Base-by-base conservation (phyloP, 2,329 filamentous ascomycete species). In the Diplocarpon rosae region DNA sequence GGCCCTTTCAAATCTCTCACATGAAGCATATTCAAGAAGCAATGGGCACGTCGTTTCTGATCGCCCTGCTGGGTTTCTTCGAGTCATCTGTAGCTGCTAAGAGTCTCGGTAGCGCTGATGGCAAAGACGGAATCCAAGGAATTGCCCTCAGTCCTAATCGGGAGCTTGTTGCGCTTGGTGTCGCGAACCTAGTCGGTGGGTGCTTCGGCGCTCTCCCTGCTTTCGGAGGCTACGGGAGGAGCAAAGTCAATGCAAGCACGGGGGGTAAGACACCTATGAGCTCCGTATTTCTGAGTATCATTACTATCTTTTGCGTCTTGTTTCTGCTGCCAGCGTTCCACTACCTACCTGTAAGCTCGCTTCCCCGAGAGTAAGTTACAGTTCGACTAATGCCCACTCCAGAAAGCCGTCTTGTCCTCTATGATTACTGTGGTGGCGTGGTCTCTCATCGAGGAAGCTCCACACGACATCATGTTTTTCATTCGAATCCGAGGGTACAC, bases 71-170 rank as follows among this genome's bases (percentile, higher is more conserved):
- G 0, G 92, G 92, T n/a, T 98, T 98, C 65, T 98, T 98, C 57
- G 92, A 98, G 64, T 95, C 87, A 2, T 95, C 88, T 0, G 88
- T 98, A 11, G 92, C 92, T 1, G 92, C 92, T 30, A 96, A 96
- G 66, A 90, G 85, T 50, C 68, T 98, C 2, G 84, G 83, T 12
- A 69, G 69, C 38, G 70, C 69, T 6, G 76, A 69, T 45, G 63
- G 61, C 10, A 67, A 76, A 34, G 76, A 82, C 51, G 77, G 77
- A 9, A 81, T 95, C 28, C 76, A 85, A 48, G 83, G 80, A 28
- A 86, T 95, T 61, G 77, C 83, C 42, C 71, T 95, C 34, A 95
- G 88, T 60, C 78, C 92, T 1, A 98, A 98, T 61, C 75, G 92
- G 38, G 92, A 98, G 62, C 78, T 98, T 53, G 85, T 96, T 40